Percentiles rank a stretch among this genome's conserved stretches.
phyloP scores from a whole-genome alignment of 257 asterid genomes.

The Scutellaria galericulata region DNA sequence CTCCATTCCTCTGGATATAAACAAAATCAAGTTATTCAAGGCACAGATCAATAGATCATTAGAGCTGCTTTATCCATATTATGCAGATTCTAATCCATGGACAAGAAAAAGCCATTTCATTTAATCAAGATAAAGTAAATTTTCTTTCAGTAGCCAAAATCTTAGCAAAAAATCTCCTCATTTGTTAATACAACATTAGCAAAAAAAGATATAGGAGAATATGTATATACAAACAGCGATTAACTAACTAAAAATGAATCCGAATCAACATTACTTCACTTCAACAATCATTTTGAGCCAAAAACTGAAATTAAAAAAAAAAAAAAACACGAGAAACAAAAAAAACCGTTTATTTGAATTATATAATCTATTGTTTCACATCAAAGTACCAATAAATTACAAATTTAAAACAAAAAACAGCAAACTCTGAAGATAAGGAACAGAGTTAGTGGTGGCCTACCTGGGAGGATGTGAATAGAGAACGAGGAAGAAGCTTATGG shows the following conservation, averaged over 20 bases:
- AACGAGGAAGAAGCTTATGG: conserved; percentile 13
- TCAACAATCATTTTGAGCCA: neutral
- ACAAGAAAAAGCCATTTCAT: neutral
- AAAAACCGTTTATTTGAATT: neutral
- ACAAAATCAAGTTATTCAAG: neutral
- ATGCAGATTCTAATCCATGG: neutral
- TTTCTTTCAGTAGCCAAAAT: conserved; percentile 9
- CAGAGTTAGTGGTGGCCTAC: conserved; percentile 25
- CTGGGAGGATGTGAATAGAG: conserved; percentile 34
- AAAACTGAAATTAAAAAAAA: neutral
- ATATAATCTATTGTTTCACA: neutral
- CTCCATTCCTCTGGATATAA: conserved; percentile 34
- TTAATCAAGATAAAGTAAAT: neutral
- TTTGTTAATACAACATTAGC: no score
- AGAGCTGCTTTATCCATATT: neutral
- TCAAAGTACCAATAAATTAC: conserved; percentile 1
- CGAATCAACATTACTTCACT: neutral
- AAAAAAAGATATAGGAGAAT: neutral
- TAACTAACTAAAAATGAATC: conserved; percentile 21
- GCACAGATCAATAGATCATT: conserved; percentile 14
- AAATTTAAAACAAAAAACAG: conserved; percentile 15
- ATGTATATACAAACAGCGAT: neutral
- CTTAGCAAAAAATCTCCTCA: no score
- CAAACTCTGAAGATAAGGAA: neutral
- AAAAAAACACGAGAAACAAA: neutral